phyloP scores from a whole-genome alignment of 225 moss, liverwort and hornwort species.

The Rhytidiadelphus loreus region DNA sequence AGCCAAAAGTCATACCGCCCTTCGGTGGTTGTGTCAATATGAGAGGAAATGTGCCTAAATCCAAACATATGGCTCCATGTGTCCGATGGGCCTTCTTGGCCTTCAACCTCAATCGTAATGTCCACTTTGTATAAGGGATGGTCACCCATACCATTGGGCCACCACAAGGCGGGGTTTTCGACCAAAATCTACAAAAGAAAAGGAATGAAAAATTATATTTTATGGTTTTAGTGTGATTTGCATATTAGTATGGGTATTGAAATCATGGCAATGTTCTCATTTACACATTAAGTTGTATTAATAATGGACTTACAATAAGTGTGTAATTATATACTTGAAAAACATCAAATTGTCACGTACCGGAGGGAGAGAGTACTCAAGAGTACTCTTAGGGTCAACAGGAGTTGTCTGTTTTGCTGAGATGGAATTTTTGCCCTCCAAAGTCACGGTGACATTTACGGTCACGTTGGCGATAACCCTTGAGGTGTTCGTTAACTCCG shows the following conservation, averaged over 20 bases:
- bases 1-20: constrained; percentile 19
- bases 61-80: constrained; percentile 68
- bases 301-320: neutral
- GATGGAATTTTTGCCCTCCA: constrained; percentile 3
- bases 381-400: constrained; percentile 5
- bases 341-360: neutral
- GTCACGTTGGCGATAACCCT: neutral
- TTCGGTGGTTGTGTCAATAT: constrained; percentile 33
- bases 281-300: neutral
- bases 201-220: no score
- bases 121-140: constrained; percentile 76
- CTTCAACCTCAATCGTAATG: constrained; percentile 14
- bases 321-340: no score
- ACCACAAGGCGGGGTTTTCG: constrained; percentile 57
- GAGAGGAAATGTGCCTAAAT: constrained; percentile 59
- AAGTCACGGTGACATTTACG: constrained; percentile 10
- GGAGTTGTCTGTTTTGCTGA: neutral
- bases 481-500: constrained; percentile 37
- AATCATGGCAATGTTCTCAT: neutral
- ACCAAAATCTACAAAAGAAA: constrained; percentile 14
- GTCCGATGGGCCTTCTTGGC: constrained; percentile 27
- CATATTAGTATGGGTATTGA: no score
- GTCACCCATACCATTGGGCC: constrained; percentile 90
- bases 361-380: constrained; percentile 25
- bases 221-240: neutral